These are phyloP conservation scores for Fusarium piperis DNA, from an alignment of 2,329 filamentous ascomycete genomes.

Conservation along the genomic window DNA sequence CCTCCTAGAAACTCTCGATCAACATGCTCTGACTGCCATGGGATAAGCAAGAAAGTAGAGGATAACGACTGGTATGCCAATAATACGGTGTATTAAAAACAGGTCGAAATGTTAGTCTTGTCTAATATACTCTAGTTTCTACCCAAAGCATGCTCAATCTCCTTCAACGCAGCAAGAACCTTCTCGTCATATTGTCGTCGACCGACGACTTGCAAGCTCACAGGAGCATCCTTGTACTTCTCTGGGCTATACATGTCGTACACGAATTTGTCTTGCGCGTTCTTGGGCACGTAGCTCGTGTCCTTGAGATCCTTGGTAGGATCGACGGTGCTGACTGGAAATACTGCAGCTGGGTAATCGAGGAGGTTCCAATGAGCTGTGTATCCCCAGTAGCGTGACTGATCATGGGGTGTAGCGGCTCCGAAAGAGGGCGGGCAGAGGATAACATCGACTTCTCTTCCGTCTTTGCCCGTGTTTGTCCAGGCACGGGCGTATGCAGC, in stretches of 20 bases:
- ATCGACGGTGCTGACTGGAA: constrained; percentile 60
- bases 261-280: constrained; percentile 41
- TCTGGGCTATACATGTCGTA: constrained; percentile 44
- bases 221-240: constrained; percentile 38
- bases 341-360: constrained; percentile 70
- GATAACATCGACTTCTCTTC: constrained; percentile 65
- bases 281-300: constrained; percentile 39
- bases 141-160: constrained; percentile 40
- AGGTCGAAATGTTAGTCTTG: not conserved
- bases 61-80: not conserved
- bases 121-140: constrained; percentile 11
- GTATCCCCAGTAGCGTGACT: constrained; percentile 68
- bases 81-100: not conserved
- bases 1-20: not conserved
- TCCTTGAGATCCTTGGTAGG: constrained; percentile 40
- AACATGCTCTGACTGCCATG: not conserved
- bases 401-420: constrained; percentile 56
- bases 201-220: constrained; percentile 43
- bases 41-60: not conserved
- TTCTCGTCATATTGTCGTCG: constrained; percentile 46
- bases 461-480: constrained; percentile 47
- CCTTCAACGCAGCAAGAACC: constrained; percentile 39
- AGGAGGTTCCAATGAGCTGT: constrained; percentile 75
- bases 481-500: constrained; percentile 50
- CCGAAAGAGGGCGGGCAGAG: constrained; percentile 68